phyloP scores from a whole-genome alignment of 2,329 filamentous ascomycete genomes.

The Colletotrichum agaves region DNA sequence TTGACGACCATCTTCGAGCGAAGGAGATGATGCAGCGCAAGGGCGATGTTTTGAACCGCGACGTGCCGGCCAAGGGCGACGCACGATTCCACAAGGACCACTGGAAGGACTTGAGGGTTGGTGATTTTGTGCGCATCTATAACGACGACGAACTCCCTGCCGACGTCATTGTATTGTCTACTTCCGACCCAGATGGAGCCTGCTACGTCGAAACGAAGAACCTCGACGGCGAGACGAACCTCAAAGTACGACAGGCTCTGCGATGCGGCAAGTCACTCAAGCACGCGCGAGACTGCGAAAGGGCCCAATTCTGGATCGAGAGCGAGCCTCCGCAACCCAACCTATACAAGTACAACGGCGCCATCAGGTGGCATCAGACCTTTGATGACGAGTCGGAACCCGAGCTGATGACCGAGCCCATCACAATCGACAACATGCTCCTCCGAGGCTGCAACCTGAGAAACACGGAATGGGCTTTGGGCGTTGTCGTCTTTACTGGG shows the following conservation, averaged over 20 bases:
- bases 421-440: slow-evolving; percentile 94
- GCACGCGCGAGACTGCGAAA: slow-evolving; percentile 93
- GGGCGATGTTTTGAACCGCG: slow-evolving; percentile 76
- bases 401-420: slow-evolving; percentile 88
- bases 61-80: slow-evolving; percentile 71
- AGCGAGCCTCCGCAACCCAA: slow-evolving; percentile 94
- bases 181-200: slow-evolving; percentile 91
- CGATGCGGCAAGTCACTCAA: slow-evolving; percentile 84
- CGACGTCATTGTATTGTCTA: slow-evolving; percentile 91
- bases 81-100: slow-evolving; percentile 91
- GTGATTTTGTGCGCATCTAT: slow-evolving; percentile 96
- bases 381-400: slow-evolving; percentile 68
- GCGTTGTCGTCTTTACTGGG: slow-evolving; percentile 92
- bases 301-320: slow-evolving; percentile 86
- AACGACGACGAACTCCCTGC: slow-evolving; percentile 96
- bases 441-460: slow-evolving; percentile 92
- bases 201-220: slow-evolving; percentile 99
- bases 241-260: slow-evolving; percentile 93
- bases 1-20: slow-evolving; percentile 47
- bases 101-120: slow-evolving; percentile 96
- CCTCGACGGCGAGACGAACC: slow-evolving; percentile 95
- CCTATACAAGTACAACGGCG: slow-evolving; percentile 93
- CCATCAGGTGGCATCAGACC: slow-evolving; percentile 87
- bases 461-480: slow-evolving; percentile 96
- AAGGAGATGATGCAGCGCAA: slow-evolving; percentile 58